Base-by-base conservation (phyloP, 148 eudicot species). In the Pouteria glomerata region DNA sequence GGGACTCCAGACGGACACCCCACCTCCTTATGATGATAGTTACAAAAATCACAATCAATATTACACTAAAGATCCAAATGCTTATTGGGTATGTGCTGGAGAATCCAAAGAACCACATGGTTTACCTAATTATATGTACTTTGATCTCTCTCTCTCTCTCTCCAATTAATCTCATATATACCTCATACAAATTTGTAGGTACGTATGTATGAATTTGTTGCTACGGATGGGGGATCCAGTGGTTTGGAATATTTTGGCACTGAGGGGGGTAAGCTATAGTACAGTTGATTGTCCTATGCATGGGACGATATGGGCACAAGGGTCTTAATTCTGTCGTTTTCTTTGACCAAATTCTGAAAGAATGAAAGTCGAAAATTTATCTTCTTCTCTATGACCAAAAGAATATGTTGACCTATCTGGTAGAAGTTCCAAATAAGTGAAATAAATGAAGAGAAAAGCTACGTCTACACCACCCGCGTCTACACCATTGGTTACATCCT, bases 21-120 rank as follows among this genome's bases (percentile, higher is more conserved):
- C 67, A 77, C 27, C 71, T 78, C 55, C 63, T 70, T 26, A 84
- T 14, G 53, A 75, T 74, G 65, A 76, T 37, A 30, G 77, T 76
- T 67, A 81, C 55, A 16, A 76, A 62, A 42, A 81, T 71, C 2
- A 81, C 68, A 1, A 79, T 21, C 3, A 65, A 44, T 52, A 79
- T 68, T 57, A 78, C 81, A 18, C 77, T 81, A 18, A 74, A 16
- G 41, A 77, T 59, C 77, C 70, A 64, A 64, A 61, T 53, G 72
- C 57, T 70, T 76, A 59, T 78, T 66, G 52, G 68, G 27, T 48
- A 66, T 60, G 81, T 5, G 24, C 57, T 70, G 68, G 75, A 48
- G 60, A 75, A 76, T 48, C 81, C 84, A 41, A 75, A 63, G 30
- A 80, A 73, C 82, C 78, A 73, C 84, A 81, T 84, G 65, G 57